Evolutionary conservation across 1,139 yeast genomes (phyloP).

Genomic region (Taiozyma sp.): DNA sequence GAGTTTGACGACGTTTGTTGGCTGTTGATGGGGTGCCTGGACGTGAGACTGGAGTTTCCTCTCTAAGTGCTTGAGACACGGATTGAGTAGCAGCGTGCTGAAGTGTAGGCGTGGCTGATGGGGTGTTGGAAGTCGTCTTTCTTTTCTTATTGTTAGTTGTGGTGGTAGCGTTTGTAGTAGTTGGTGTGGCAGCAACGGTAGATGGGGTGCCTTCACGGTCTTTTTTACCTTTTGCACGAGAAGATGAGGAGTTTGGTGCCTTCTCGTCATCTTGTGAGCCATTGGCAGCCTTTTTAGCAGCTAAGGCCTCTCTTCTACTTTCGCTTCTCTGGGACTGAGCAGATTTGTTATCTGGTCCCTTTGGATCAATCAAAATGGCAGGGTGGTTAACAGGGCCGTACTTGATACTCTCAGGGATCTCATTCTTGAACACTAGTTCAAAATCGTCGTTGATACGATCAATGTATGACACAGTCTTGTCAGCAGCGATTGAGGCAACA

Average conservation of each 20-base stretch:
- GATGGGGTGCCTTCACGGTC: slow-evolving; percentile 10
- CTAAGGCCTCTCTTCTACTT: slow-evolving; percentile 85
- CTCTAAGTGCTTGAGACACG: neutral
- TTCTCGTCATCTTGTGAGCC: slow-evolving; percentile 10
- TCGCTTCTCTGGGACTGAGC: slow-evolving; percentile 74
- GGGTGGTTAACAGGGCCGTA: slow-evolving; percentile 82
- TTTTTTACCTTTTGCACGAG: slow-evolving; percentile 5
- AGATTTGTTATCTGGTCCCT: slow-evolving; percentile 43
- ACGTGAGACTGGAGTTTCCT: slow-evolving; percentile 5
- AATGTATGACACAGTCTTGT: slow-evolving; percentile 63
- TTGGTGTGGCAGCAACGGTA: slow-evolving; percentile 9
- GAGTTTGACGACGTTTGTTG: slow-evolving; percentile 16
- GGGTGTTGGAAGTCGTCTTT: neutral
- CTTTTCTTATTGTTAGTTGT: slow-evolving; percentile 18
- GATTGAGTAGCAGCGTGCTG: slow-evolving; percentile 3
- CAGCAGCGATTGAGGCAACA: slow-evolving; percentile 89
- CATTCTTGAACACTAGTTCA: slow-evolving; percentile 64
- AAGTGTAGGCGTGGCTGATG: neutral
- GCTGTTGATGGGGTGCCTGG: slow-evolving; percentile 18
- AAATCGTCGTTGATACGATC: slow-evolving; percentile 76
- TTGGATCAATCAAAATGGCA: slow-evolving; percentile 61
- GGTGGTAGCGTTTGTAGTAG: slow-evolving; percentile 5
- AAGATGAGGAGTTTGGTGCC: neutral
- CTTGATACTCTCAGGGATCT: slow-evolving; percentile 54
- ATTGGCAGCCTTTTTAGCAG: slow-evolving; percentile 55